Evolutionary conservation across 2,329 filamentous ascomycete species (phyloP), one percentile per base, ranked within the genome.

Genomic region (Calonectria pauciramosa): DNA sequence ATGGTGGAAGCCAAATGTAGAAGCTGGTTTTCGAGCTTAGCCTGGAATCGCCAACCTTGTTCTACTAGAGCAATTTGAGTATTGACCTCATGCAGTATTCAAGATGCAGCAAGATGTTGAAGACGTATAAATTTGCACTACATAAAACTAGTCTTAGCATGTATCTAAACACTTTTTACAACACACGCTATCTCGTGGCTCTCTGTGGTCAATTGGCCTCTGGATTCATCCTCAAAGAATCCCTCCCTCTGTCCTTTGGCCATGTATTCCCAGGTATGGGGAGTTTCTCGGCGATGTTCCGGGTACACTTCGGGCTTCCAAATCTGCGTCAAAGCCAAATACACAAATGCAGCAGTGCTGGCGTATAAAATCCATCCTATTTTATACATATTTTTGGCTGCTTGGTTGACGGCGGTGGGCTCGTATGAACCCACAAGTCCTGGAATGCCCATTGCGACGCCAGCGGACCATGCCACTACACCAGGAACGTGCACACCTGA

Each of bases 301-400:
- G 52, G 52, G 52, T 56, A 56, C 16, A 56, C 28, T 13, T 30
- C 16, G 4, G 52, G 52, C 30, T 13, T 56, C 52, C 52, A 56
- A n/a, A 56, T 56, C 2, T 8, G 30, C 16, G 28, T 34, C 10
- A 30, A 34, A 16, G 28, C 10, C 18, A 56, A 32, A 14, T 56
- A 56, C 0, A 56, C 10, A 13, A 56, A 30, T 18, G 28, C 28
- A 32, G 18, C 28, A 8, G 52, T 56, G 2, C 8, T 4, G 2
- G 52, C 52, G 8, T 56, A 56, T 32, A 56, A 56, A n/a, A 56
- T 20, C 52, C 52, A 56, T 13, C 52, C 52, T 6, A 56, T 56
- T n/a, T n/a, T 56, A n/a, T 56, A 56, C 52, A 56, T 56, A 56
- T 56, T 34, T 56, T 56, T 56, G 30, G 52, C 52, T n/a, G 52